These are phyloP conservation scores for Nicotiana sylvestris DNA, from an alignment of 257 asterid species.

Conservation along the genomic window DNA sequence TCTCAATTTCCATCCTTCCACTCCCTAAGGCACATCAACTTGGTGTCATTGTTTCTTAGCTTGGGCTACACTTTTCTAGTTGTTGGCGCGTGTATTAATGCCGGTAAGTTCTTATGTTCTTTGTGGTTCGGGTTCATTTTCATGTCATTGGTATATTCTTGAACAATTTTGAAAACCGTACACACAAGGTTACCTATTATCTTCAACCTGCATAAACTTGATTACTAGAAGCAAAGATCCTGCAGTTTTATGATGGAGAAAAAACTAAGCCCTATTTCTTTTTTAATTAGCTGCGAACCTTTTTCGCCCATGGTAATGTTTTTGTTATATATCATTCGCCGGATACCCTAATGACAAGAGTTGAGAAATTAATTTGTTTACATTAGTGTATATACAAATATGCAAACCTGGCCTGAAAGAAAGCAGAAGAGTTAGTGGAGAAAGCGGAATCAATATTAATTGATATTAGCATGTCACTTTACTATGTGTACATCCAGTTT, in stretches of 20 bases:
- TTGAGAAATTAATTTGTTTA: neutral
- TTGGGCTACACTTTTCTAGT: slow-evolving; percentile 79
- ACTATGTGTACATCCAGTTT: neutral
- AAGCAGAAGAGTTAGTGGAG: neutral
- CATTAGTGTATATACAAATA: neutral
- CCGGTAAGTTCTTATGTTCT: slow-evolving; percentile 36
- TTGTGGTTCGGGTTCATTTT: neutral
- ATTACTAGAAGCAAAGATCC: neutral
- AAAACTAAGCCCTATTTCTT: neutral
- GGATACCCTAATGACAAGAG: neutral
- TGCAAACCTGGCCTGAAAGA: neutral
- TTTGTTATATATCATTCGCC: neutral
- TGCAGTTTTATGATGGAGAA: neutral
- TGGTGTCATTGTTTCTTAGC: slow-evolving; percentile 74
- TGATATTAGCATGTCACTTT: neutral
- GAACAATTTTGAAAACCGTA: neutral
- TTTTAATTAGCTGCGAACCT: neutral
- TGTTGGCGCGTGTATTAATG: slow-evolving; percentile 81
- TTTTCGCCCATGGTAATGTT: neutral
- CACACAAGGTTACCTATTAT: neutral
- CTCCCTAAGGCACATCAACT: slow-evolving; percentile 86
- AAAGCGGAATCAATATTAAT: neutral
- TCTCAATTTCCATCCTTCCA: slow-evolving; percentile 95
- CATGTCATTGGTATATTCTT: neutral
- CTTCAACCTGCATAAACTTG: neutral